phyloP scores from a whole-genome alignment of 257 asterid genomes.

The Nicotiana otophora region DNA sequence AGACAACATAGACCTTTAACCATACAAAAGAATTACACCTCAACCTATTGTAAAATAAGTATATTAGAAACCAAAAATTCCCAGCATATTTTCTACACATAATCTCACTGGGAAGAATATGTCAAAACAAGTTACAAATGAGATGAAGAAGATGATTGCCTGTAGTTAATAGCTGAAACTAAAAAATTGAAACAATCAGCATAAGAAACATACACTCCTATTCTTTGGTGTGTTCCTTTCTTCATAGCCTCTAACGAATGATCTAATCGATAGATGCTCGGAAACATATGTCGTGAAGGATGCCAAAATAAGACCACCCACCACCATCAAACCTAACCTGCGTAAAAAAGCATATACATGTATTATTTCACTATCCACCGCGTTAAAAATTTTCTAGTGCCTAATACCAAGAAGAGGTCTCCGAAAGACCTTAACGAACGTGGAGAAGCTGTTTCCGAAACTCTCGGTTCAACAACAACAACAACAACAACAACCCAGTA shows the following conservation, averaged over 20 bases:
- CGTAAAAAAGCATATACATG: not conserved
- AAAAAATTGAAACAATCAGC: conserved; percentile 27
- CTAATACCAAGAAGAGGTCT: not conserved
- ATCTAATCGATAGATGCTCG: conserved; percentile 59
- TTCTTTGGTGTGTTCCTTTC: conserved; percentile 55
- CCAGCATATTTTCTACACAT: not conserved
- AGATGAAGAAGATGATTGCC: conserved; percentile 7
- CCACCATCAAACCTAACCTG: conserved; percentile 89
- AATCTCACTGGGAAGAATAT: not conserved
- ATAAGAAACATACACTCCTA: conserved; percentile 41
- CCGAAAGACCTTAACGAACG: too few relatives aligned
- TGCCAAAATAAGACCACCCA: conserved; percentile 55
- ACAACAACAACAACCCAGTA: too few relatives aligned
- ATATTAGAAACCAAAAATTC: not conserved
- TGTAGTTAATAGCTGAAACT: conserved; percentile 19
- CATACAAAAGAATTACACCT: not conserved
- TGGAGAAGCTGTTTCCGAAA: too few relatives aligned
- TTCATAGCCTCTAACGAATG: conserved; percentile 66
- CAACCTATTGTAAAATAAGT: not conserved
- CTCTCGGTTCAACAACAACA: too few relatives aligned
- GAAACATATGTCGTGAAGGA: conserved; percentile 82
- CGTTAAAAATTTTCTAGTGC: not conserved
- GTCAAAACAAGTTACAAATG: not conserved
- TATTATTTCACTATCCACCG: not conserved
- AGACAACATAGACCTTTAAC: not conserved